Conservation (phyloP, 306 rosid species). For the Sindora glabra region DNA sequence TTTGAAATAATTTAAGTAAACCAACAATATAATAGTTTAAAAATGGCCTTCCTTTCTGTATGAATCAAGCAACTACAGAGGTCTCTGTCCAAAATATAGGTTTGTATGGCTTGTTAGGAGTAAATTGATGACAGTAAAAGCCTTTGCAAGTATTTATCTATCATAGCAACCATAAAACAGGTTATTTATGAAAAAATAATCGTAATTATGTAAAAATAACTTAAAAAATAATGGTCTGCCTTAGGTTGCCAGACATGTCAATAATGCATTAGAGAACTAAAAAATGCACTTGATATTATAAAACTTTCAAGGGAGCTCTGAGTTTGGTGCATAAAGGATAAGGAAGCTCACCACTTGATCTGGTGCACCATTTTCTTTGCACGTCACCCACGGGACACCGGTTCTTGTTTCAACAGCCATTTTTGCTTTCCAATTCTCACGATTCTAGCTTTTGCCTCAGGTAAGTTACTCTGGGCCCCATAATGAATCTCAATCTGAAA, state of each 20-base stretch:
- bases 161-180: constrained; percentile 22
- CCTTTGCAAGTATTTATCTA: constrained; percentile 99
- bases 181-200: constrained; percentile 9
- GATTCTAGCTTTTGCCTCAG: constrained; percentile 69
- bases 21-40: constrained; percentile 93
- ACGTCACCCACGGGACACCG: constrained; percentile 99
- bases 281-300: neutral
- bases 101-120: constrained; percentile 88
- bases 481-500: constrained; percentile 93
- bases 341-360: constrained; percentile 84
- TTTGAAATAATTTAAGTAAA: constrained; percentile 12
- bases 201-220: no score
- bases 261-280: neutral
- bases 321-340: constrained; percentile 1
- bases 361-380: constrained; percentile 99
- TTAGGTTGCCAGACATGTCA: neutral
- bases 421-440: constrained; percentile 89
- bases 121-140: constrained; percentile 80
- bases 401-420: constrained; percentile 91
- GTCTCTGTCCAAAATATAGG: constrained; percentile 98
- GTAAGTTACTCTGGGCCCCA: constrained; percentile 75
- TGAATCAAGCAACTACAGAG: constrained; percentile 72
- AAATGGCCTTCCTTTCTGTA: constrained; percentile 91
- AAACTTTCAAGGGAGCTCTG: neutral
- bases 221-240: neutral